Percentiles rank a stretch among this genome's conserved stretches.
These are phyloP conservation scores for Vanilla planifolia DNA, from an alignment of 106 monocot species.

Conservation along the genomic window DNA sequence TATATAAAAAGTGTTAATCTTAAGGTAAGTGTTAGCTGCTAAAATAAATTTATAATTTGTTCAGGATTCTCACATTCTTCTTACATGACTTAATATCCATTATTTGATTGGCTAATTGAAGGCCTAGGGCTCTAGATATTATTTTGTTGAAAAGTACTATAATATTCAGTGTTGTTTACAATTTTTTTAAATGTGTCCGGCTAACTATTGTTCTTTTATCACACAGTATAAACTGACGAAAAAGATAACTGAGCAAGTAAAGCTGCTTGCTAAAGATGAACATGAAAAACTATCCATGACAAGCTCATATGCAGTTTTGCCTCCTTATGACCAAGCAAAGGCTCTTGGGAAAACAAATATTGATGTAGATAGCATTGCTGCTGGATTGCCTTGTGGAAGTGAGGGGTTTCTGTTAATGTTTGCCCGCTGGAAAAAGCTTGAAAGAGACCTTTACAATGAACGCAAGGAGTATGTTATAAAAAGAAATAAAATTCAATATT, in stretches of 20 bases:
- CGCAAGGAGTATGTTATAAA: slow-evolving; percentile 65
- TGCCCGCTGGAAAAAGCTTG: slow-evolving; percentile 98
- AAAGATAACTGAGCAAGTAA: slow-evolving; percentile 92
- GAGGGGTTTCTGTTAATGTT: slow-evolving; percentile 97
- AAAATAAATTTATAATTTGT: too few relatives aligned
- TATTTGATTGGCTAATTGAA: too few relatives aligned
- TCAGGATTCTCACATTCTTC: too few relatives aligned
- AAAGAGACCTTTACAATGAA: slow-evolving; percentile 94
- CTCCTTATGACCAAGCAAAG: slow-evolving; percentile 89
- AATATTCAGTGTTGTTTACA: too few relatives aligned
- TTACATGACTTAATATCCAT: too few relatives aligned
- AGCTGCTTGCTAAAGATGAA: slow-evolving; percentile 78
- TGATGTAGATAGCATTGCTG: slow-evolving; percentile 93
- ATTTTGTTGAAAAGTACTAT: too few relatives aligned
- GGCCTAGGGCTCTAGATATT: too few relatives aligned
- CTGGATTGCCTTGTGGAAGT: slow-evolving; percentile 96
- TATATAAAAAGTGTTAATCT: too few relatives aligned
- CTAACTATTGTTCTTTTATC: too few relatives aligned
- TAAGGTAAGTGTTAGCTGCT: too few relatives aligned
- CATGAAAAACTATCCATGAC: slow-evolving; percentile 76
- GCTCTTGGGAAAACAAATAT: slow-evolving; percentile 86
- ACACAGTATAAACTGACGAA: slow-evolving; percentile 76
- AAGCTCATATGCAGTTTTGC: slow-evolving; percentile 51
- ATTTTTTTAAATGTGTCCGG: too few relatives aligned
- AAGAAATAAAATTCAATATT: neutral